Percentiles rank a stretch among this genome's conserved stretches.
Conservation (phyloP, 176 grass and related monocot genomes). For the Phoenix roebelenii region DNA sequence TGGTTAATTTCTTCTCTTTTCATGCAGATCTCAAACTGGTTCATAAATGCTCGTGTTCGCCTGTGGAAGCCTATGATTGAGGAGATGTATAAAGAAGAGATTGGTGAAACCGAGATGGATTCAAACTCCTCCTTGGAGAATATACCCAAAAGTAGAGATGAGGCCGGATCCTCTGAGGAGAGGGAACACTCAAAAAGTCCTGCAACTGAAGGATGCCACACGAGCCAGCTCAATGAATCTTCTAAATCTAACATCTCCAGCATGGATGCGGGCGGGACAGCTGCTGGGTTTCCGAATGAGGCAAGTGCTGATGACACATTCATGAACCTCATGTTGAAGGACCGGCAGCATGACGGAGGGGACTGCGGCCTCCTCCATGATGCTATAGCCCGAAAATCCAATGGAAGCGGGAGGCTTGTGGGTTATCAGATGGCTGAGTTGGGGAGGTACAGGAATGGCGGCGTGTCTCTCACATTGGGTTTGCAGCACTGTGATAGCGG, state of each 20-base stretch:
- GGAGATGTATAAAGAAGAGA: conserved; percentile 99
- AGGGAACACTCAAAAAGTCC: conserved; percentile 53
- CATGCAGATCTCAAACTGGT: conserved; percentile 95
- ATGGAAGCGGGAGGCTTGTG: conserved; percentile 40
- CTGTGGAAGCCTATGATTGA: conserved; percentile 99
- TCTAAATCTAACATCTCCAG: conserved; percentile 26
- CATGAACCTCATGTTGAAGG: conserved; percentile 90
- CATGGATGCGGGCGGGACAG: conserved; percentile 27
- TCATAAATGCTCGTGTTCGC: conserved; percentile 97
- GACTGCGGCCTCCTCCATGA: conserved; percentile 47
- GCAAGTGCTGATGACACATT: conserved; percentile 51
- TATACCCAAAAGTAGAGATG: conserved; percentile 41
- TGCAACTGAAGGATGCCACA: conserved; percentile 31
- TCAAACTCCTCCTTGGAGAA: conserved; percentile 87
- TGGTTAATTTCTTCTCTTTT: conserved; percentile 1
- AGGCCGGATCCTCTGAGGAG: conserved; percentile 44
- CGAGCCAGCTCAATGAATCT: conserved; percentile 45
- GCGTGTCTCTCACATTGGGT: conserved; percentile 71
- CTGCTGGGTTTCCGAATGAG: conserved; percentile 41
- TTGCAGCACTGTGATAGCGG: conserved; percentile 53
- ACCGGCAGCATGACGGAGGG: conserved; percentile 32
- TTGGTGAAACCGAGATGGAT: conserved; percentile 59
- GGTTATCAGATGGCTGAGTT: conserved; percentile 58
- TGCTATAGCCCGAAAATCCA: conserved; percentile 17
- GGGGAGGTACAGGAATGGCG: conserved; percentile 39